A percentile compares a stretch with the other conserved stretches of the same genome.
Conservation (phyloP, 1,139 yeast species). For the Entelexis sorbosivorans region DNA sequence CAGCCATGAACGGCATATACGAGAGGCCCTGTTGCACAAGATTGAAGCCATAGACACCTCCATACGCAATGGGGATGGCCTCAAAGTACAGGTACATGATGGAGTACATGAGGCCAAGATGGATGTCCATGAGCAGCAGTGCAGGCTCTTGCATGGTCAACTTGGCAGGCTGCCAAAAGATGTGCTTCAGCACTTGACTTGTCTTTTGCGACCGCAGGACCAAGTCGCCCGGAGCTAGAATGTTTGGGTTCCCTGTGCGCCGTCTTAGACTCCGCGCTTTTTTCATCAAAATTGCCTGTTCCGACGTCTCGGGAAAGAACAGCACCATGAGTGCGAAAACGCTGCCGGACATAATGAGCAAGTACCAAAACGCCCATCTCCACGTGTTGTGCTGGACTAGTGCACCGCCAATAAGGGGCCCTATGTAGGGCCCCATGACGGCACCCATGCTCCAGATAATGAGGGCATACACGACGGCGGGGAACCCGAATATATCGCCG, state of each 20-base stretch:
- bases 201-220: constrained; percentile 4
- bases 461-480: constrained; percentile 23
- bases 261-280: constrained; percentile 40
- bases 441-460: constrained; percentile 45
- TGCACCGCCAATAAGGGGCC: constrained; percentile 59
- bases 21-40: constrained; percentile 40
- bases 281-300: constrained; percentile 37
- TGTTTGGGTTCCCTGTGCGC: constrained; percentile 37
- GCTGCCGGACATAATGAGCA: constrained; percentile 33
- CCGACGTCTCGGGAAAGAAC: constrained; percentile 44
- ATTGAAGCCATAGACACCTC: constrained; percentile 38
- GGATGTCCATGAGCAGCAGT: constrained; percentile 32
- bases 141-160: constrained; percentile 24
- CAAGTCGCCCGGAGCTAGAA: constrained; percentile 24
- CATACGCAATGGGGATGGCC: constrained; percentile 48
- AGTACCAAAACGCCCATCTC: constrained; percentile 42
- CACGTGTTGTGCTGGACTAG: constrained; percentile 30
- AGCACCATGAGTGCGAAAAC: constrained; percentile 31
- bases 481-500: constrained; percentile 39
- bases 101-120: constrained; percentile 45
- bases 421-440: constrained; percentile 52
- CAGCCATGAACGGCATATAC: constrained; percentile 38
- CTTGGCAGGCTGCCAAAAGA: constrained; percentile 38
- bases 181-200: constrained; percentile 30
- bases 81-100: constrained; percentile 50